phyloP scores from a whole-genome alignment of 2,329 filamentous ascomycete species.

The Xylariaceae sp. region DNA sequence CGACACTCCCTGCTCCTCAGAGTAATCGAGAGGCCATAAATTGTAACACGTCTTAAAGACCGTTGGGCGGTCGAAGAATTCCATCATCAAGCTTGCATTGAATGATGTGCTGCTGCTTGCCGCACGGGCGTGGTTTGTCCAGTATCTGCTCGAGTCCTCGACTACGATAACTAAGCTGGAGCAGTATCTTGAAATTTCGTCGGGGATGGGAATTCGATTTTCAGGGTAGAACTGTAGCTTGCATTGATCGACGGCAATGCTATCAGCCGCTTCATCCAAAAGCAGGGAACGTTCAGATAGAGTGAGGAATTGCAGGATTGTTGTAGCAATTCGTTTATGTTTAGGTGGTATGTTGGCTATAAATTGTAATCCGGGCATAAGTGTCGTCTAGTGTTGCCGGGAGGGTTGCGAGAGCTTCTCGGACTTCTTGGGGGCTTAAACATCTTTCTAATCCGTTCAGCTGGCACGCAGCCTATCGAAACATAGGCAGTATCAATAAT shows the following conservation, averaged over 20 bases:
- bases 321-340: constrained; percentile 1
- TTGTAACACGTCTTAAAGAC: neutral
- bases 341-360: constrained; percentile 5
- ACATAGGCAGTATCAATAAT: constrained; percentile 15
- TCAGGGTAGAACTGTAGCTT: neutral
- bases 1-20: no score
- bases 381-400: constrained; percentile 22
- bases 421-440: neutral
- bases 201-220: constrained; percentile 26
- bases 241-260: constrained; percentile 4
- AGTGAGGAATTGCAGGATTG: constrained; percentile 18
- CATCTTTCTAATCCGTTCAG: constrained; percentile 7
- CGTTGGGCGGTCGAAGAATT: neutral
- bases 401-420: constrained; percentile 6
- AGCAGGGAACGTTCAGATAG: constrained; percentile 8
- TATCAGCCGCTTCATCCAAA: constrained; percentile 11
- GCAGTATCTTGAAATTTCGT: constrained; percentile 26
- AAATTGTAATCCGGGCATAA: constrained; percentile 20
- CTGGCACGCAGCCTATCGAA: constrained; percentile 15
- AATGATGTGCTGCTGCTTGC: neutral
- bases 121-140: neutral
- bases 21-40: neutral
- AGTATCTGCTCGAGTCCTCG: no score
- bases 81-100: neutral
- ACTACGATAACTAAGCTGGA: constrained; percentile 28